Conservation (phyloP, 1,139 yeast genomes). For the Candida sp. region DNA sequence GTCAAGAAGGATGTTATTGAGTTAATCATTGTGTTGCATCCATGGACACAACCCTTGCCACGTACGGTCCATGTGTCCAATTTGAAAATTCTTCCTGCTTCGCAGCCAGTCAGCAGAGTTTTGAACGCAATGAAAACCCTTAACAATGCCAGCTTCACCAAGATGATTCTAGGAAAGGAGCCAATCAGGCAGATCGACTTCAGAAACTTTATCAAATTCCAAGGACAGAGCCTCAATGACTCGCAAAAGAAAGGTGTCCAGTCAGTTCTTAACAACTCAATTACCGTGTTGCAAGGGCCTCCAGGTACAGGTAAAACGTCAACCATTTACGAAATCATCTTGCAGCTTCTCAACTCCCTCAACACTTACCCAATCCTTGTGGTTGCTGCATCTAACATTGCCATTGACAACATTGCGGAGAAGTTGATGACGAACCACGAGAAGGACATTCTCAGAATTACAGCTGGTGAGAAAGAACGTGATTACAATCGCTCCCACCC, state of each 20-base stretch:
- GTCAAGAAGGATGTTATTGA: constrained; percentile 31
- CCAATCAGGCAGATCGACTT: constrained; percentile 64
- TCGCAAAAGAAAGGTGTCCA: constrained; percentile 74
- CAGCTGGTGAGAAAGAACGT: constrained; percentile 62
- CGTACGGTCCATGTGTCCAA: constrained; percentile 34
- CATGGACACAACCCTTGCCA: constrained; percentile 61
- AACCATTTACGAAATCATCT: constrained; percentile 66
- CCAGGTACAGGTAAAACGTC: constrained; percentile 76
- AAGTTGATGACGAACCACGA: constrained; percentile 56
- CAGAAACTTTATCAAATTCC: constrained; percentile 54
- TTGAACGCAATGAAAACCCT: constrained; percentile 67
- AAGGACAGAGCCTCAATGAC: constrained; percentile 54
- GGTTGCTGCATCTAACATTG: constrained; percentile 78
- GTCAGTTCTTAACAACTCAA: constrained; percentile 67
- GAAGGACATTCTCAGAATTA: constrained; percentile 60
- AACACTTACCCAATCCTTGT: constrained; percentile 69
- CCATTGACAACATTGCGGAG: constrained; percentile 79
- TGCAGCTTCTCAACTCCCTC: constrained; percentile 59
- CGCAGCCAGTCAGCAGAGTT: constrained; percentile 65
- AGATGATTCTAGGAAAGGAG: constrained; percentile 62
- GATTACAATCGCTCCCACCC: constrained; percentile 63
- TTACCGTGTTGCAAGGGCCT: constrained; percentile 71
- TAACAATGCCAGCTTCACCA: constrained; percentile 58
- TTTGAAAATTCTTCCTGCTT: constrained; percentile 61
- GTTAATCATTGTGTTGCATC: constrained; percentile 53